These are phyloP conservation scores for Alternaria ventricosa DNA, from an alignment of 2,329 filamentous ascomycete genomes.

Conservation along the genomic window DNA sequence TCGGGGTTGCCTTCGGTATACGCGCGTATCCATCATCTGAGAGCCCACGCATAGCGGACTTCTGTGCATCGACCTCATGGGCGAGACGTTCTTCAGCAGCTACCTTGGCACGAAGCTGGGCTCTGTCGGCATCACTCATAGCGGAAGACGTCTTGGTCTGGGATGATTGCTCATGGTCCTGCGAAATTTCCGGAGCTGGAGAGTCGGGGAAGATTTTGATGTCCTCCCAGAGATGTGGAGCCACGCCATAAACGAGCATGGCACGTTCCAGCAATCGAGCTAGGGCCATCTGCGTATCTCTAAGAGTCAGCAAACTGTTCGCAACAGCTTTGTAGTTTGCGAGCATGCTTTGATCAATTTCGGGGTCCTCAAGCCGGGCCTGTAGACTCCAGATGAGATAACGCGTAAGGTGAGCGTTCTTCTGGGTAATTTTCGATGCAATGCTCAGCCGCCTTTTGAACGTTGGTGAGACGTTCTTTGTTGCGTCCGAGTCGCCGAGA, in stretches of 20 bases:
- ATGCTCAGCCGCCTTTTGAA: constrained; percentile 32
- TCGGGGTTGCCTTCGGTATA: constrained; percentile 17
- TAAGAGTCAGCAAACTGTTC: constrained; percentile 33
- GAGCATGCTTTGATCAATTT: constrained; percentile 14
- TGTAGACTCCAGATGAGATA: constrained; percentile 38
- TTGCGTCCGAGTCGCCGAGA: constrained; percentile 7
- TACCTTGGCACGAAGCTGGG: constrained; percentile 15
- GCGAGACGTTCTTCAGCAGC: constrained; percentile 32
- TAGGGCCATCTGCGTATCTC: constrained; percentile 41
- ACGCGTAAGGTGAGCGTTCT: constrained; percentile 37
- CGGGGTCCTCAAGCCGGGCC: constrained; percentile 32
- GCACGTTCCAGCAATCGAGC: constrained; percentile 30
- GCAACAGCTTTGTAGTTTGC: constrained; percentile 28
- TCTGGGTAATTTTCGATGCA: constrained; percentile 31
- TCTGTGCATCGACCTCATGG: constrained; percentile 36
- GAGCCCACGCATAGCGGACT: constrained; percentile 35
- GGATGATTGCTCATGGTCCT: neutral
- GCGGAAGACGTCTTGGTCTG: neutral
- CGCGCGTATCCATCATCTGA: constrained; percentile 38
- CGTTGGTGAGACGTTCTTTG: constrained; percentile 12
- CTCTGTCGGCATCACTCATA: constrained; percentile 5
- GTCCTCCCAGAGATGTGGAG: constrained; percentile 16
- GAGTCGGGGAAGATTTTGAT: neutral
- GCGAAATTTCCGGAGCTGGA: neutral
- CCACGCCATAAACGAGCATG: constrained; percentile 30